Conservation (phyloP, 306 rosid genomes). For the Echinosophora koreensis region DNA sequence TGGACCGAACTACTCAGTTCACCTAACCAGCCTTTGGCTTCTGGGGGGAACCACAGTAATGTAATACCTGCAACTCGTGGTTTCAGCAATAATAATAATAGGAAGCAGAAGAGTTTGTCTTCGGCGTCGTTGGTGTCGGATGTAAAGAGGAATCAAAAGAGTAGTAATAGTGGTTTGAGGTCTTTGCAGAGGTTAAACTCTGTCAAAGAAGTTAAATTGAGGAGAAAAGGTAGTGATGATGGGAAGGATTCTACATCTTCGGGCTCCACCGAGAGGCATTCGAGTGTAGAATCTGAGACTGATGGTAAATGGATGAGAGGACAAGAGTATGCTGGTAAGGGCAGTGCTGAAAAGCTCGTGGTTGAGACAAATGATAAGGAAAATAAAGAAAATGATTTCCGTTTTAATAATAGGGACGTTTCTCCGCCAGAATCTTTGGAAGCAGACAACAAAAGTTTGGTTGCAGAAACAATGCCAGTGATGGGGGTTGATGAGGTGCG, state of each 20-base stretch:
- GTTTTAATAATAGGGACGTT: slow-evolving; percentile 45
- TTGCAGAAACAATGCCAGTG: slow-evolving; percentile 37
- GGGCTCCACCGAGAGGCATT: slow-evolving; percentile 55
- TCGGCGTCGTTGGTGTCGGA: slow-evolving; percentile 53
- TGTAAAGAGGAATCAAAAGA: slow-evolving; percentile 60
- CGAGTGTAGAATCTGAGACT: slow-evolving; percentile 56
- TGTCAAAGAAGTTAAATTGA: slow-evolving; percentile 55
- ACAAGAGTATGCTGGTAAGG: slow-evolving; percentile 44
- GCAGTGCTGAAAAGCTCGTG: slow-evolving; percentile 48
- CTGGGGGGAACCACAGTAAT: slow-evolving; percentile 53
- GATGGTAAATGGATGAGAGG: slow-evolving; percentile 51
- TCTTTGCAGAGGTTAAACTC: slow-evolving; percentile 54
- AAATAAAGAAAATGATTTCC: slow-evolving; percentile 50
- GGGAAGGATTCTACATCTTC: slow-evolving; percentile 60
- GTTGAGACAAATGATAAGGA: slow-evolving; percentile 49
- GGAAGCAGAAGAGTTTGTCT: slow-evolving; percentile 57
- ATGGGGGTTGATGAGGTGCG: slow-evolving; percentile 45
- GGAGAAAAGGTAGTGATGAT: slow-evolving; percentile 69
- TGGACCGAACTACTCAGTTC: slow-evolving; percentile 91
- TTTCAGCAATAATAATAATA: slow-evolving; percentile 63
- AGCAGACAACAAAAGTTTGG: slow-evolving; percentile 31
- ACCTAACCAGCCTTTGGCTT: slow-evolving; percentile 56
- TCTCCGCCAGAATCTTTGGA: slow-evolving; percentile 49
- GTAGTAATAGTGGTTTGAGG: slow-evolving; percentile 46
- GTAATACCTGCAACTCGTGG: slow-evolving; percentile 57